Conservation (phyloP, 2,329 filamentous ascomycete species). For the Dactylellina leptospora region DNA sequence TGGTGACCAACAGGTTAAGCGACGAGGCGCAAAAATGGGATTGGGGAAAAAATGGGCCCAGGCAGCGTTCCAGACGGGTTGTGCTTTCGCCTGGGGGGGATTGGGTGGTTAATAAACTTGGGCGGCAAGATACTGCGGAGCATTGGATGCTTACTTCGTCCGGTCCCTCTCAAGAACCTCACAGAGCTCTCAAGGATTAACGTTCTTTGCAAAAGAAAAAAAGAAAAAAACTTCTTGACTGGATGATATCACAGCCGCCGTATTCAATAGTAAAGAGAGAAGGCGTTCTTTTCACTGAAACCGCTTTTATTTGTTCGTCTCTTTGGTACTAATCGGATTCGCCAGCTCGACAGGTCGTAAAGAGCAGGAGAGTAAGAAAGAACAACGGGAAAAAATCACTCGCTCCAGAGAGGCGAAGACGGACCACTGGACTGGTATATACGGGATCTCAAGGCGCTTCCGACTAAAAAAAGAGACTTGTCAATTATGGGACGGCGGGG, state of each 20-base stretch:
- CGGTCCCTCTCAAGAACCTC: constrained; percentile 17
- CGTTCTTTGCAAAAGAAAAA: too few species aligned
- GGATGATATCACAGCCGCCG: constrained; percentile 51
- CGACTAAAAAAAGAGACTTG: constrained; percentile 15
- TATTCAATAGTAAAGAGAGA: constrained; percentile 16
- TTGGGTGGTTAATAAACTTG: constrained; percentile 52
- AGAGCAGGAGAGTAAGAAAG: constrained; percentile 30
- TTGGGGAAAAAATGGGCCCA: not conserved
- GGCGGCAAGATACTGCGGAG: constrained; percentile 48
- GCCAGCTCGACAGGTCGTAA: constrained; percentile 22
- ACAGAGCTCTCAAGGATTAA: constrained; percentile 20
- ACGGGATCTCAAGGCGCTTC: constrained; percentile 20
- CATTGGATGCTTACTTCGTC: constrained; percentile 52
- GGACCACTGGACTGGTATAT: constrained; percentile 14
- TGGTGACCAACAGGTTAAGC: constrained; percentile 48
- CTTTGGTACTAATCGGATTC: not conserved
- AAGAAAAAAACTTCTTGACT: constrained; percentile 1
- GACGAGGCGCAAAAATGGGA: constrained; percentile 48
- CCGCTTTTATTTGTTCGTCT: not conserved
- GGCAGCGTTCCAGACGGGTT: constrained; percentile 25
- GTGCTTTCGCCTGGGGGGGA: constrained; percentile 25
- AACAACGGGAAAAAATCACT: constrained; percentile 39
- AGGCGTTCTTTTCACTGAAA: not conserved
- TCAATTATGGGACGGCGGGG: constrained; percentile 22
- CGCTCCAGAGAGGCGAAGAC: constrained; percentile 18